Percentiles rank a stretch among this genome's conserved stretches.
These are phyloP conservation scores for Martiniozyma abietophila DNA, from an alignment of 805 yeast species.

Conservation along the genomic window DNA sequence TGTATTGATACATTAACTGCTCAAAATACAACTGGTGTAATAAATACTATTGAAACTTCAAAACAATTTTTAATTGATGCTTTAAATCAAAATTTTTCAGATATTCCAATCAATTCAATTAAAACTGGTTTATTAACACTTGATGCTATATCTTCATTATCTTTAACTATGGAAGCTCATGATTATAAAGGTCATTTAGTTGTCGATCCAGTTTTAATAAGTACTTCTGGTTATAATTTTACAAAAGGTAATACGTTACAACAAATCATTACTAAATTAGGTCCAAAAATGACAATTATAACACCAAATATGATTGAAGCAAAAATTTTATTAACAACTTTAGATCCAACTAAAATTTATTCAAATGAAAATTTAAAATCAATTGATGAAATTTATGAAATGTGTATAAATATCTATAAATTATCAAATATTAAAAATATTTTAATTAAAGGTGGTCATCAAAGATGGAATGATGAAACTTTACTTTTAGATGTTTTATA, in stretches of 20 bases:
- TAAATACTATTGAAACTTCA: neutral
- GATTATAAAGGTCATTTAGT: slow-evolving; percentile 26
- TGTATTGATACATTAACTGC: slow-evolving; percentile 76
- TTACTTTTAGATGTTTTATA: slow-evolving; percentile 10
- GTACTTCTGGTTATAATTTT: slow-evolving; percentile 65
- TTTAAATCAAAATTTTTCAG: slow-evolving; percentile 10
- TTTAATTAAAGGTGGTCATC: slow-evolving; percentile 21
- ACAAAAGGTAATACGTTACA: slow-evolving; percentile 30
- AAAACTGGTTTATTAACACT: slow-evolving; percentile 72
- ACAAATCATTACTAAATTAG: slow-evolving; percentile 29
- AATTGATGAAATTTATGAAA: slow-evolving; percentile 4
- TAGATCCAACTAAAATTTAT: neutral
- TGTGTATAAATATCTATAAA: slow-evolving; percentile 3
- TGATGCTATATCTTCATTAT: slow-evolving; percentile 36
- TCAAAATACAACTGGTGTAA: slow-evolving; percentile 50
- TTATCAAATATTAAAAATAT: slow-evolving; percentile 5
- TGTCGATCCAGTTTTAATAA: slow-evolving; percentile 79
- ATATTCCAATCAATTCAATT: slow-evolving; percentile 47
- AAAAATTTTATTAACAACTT: slow-evolving; percentile 4
- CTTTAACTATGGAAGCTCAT: slow-evolving; percentile 23
- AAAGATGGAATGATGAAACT: slow-evolving; percentile 5
- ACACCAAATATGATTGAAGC: slow-evolving; percentile 80
- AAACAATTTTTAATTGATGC: slow-evolving; percentile 1
- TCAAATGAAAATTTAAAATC: neutral
- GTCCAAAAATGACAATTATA: slow-evolving; percentile 47